phyloP scores from a whole-genome alignment of 192 early-diverging fungal species.

The Backusella circina region DNA sequence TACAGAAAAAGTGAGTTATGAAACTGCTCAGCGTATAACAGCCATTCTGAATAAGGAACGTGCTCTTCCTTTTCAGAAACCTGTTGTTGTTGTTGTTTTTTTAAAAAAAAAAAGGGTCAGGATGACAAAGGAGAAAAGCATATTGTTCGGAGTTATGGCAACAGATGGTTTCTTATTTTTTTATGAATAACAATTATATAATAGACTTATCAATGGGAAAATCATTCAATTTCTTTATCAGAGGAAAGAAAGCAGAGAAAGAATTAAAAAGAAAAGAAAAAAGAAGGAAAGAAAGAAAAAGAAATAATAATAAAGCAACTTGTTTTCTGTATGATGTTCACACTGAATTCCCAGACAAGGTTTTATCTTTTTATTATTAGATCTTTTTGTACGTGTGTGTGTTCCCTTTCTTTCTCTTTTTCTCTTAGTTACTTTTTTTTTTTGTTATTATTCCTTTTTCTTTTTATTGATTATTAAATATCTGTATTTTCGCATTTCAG shows the following conservation, averaged over 20 bases:
- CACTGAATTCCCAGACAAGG: conserved; percentile 6
- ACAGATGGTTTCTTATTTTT: background rate
- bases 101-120: background rate
- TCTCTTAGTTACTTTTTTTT: background rate
- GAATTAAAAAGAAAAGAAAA: background rate
- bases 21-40: background rate
- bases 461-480: background rate
- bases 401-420: background rate
- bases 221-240: background rate
- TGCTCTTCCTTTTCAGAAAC: background rate
- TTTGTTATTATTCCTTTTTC: background rate
- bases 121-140: background rate
- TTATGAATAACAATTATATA: background rate
- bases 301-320: background rate
- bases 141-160: background rate
- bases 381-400: conserved; percentile 3
- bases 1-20: background rate
- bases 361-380: conserved; percentile 1
- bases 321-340: conserved; percentile 6
- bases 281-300: background rate
- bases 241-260: background rate
- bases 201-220: background rate
- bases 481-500: background rate
- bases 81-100: background rate
- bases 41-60: background rate